Evolutionary conservation across 2,329 filamentous ascomycete species (phyloP).

Genomic region (Verticillium longisporum): DNA sequence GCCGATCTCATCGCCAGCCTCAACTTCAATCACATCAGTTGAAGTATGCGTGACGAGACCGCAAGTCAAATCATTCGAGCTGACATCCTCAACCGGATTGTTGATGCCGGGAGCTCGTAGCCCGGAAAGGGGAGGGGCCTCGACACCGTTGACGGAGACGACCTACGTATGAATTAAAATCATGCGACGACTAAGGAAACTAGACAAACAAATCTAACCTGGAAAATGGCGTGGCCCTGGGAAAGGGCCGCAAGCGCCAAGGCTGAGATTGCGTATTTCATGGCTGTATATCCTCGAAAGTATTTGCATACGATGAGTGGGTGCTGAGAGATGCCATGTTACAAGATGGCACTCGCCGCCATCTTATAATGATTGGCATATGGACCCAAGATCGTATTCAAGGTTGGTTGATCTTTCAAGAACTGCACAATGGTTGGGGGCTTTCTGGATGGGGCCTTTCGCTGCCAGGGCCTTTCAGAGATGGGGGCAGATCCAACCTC

Average conservation of each 20-base stretch:
- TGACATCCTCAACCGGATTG: constrained; percentile 44
- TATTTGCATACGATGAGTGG: too few species aligned
- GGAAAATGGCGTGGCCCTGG: constrained; percentile 7
- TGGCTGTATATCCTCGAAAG: neutral
- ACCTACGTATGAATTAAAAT: neutral
- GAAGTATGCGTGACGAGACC: constrained; percentile 36
- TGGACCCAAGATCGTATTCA: too few species aligned
- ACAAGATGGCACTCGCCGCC: too few species aligned
- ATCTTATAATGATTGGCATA: too few species aligned
- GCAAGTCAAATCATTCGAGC: constrained; percentile 41
- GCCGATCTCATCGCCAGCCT: constrained; percentile 43
- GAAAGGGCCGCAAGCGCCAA: neutral
- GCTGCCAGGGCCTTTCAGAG: too few species aligned
- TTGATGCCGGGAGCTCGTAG: constrained; percentile 26
- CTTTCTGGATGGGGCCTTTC: too few species aligned
- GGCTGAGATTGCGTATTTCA: neutral
- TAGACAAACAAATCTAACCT: neutral
- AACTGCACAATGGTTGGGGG: too few species aligned
- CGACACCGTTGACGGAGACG: constrained; percentile 9
- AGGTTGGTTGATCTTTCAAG: too few species aligned
- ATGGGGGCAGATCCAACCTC: too few species aligned
- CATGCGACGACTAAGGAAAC: neutral
- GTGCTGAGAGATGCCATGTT: too few species aligned
- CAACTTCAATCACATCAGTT: constrained; percentile 36
- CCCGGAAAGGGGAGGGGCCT: constrained; percentile 8